A percentile compares a stretch with the other conserved stretches of the same genome.
Conservation (phyloP, 495 filamentous ascomycete species). For the Thermochaetoides thermophila region DNA sequence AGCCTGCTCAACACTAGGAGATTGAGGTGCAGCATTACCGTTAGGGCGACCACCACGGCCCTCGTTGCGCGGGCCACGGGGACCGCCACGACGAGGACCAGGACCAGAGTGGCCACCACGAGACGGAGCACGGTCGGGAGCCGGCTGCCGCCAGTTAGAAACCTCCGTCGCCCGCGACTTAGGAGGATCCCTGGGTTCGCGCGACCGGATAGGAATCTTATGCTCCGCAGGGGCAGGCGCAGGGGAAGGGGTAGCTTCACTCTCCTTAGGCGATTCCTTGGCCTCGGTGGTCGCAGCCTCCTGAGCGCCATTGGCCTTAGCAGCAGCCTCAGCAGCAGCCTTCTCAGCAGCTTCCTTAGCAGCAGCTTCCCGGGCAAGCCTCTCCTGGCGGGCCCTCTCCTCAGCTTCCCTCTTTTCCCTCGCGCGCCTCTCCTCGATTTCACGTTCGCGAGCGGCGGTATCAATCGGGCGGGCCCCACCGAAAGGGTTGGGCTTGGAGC, state of each 20-base stretch:
- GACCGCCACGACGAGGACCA: conserved; percentile 23
- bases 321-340: conserved; percentile 52
- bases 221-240: conserved; percentile 15
- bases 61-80: conserved; percentile 29
- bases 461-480: conserved; percentile 84
- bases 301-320: conserved; percentile 47
- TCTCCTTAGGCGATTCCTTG: conserved; percentile 28
- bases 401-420: conserved; percentile 79
- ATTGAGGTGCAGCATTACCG: conserved; percentile 19
- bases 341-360: conserved; percentile 43
- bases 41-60: conserved; percentile 32
- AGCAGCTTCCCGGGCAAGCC: conserved; percentile 48
- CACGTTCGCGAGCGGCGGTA: conserved; percentile 69
- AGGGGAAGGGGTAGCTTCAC: conserved; percentile 15
- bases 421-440: conserved; percentile 77
- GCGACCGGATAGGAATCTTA: conserved; percentile 16
- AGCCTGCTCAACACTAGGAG: conserved; percentile 16
- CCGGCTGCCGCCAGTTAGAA: conserved; percentile 35
- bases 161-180: conserved; percentile 32
- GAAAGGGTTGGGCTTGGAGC: conserved; percentile 80
- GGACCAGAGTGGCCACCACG: conserved; percentile 25
- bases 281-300: conserved; percentile 46
- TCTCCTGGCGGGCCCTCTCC: conserved; percentile 69
- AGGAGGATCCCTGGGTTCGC: conserved; percentile 15
- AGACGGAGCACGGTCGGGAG: conserved; percentile 19